Percentiles rank a stretch among this genome's conserved stretches.
Evolutionary conservation across 306 rosid species (phyloP).

Genomic region (Sesbania bispinosa): DNA sequence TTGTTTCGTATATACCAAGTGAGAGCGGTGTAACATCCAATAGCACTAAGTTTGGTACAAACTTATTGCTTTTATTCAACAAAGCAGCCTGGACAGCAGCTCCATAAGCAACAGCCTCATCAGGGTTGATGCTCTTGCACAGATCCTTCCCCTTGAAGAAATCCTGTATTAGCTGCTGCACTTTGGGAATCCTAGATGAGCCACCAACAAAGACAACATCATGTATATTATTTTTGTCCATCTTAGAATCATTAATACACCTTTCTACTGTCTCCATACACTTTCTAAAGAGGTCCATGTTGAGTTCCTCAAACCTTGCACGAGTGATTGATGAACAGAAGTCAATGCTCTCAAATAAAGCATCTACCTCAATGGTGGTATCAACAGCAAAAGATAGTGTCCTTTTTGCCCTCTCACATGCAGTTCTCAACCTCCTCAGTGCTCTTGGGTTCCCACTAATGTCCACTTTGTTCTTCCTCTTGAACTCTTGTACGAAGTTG

Average conservation of each 20-base stretch:
- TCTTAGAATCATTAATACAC: conserved; percentile 13
- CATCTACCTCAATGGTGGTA: background rate
- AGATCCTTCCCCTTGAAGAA: conserved; percentile 14
- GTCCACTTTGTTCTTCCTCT: conserved; percentile 8
- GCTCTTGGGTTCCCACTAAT: background rate
- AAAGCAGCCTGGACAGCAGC: conserved; percentile 32
- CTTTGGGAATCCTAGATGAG: conserved; percentile 32
- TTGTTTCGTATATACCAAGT: conserved; percentile 20
- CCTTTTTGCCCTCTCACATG: conserved; percentile 25
- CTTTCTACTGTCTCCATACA: background rate
- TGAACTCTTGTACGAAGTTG: background rate
- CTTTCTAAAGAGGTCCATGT: background rate
- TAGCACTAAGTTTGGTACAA: conserved; percentile 35
- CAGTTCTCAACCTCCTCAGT: conserved; percentile 17
- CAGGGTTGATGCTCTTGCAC: conserved; percentile 25
- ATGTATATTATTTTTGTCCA: background rate
- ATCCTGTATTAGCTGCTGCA: conserved; percentile 1
- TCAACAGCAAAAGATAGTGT: background rate
- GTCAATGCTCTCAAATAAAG: background rate
- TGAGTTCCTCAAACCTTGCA: conserved; percentile 14
- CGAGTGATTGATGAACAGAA: conserved; percentile 1
- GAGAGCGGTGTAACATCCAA: conserved; percentile 54
- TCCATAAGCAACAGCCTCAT: conserved; percentile 30
- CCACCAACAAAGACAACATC: conserved; percentile 34
- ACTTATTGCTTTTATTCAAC: background rate